These are phyloP conservation scores for Rhizoclosmatium globosum DNA, from an alignment of 192 early-diverging fungal genomes.

Conservation along the genomic window DNA sequence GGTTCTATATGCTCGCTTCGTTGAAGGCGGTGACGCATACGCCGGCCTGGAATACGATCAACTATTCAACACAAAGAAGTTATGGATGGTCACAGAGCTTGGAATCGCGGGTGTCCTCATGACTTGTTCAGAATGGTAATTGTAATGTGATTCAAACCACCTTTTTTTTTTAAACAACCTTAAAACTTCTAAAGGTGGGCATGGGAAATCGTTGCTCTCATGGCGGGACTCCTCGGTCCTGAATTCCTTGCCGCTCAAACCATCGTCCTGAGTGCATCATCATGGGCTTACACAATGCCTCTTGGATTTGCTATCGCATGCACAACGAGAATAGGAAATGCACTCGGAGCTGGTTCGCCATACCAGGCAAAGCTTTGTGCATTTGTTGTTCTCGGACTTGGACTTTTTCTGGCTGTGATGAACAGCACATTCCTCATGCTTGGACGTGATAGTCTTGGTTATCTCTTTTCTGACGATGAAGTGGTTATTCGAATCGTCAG, in stretches of 20 bases:
- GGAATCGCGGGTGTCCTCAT: constrained; percentile 83
- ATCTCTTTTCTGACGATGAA: constrained; percentile 70
- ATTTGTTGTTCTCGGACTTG: background rate
- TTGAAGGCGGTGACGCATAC: constrained; percentile 79
- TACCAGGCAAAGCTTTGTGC: constrained; percentile 4
- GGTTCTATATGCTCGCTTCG: constrained; percentile 65
- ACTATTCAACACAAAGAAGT: constrained; percentile 52
- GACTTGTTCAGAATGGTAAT: constrained; percentile 54
- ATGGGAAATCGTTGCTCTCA: constrained; percentile 57
- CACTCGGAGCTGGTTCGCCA: constrained; percentile 29
- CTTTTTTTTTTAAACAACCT: background rate
- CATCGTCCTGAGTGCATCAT: constrained; percentile 78
- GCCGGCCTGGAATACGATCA: constrained; percentile 80
- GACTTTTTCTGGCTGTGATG: background rate
- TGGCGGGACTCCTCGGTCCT: constrained; percentile 81
- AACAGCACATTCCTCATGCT: constrained; percentile 17
- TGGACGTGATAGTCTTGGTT: constrained; percentile 46
- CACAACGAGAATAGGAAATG: constrained; percentile 77
- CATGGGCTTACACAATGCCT: constrained; percentile 77
- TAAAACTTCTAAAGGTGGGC: constrained; percentile 50
- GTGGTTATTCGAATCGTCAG: constrained; percentile 77
- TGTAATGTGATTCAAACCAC: background rate
- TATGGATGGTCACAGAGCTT: constrained; percentile 54
- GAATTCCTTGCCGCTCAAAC: constrained; percentile 83
- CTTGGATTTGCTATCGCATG: constrained; percentile 82